Evolutionary conservation across 2,329 filamentous ascomycete genomes (phyloP).

Genomic region (Alternaria metachromatica): DNA sequence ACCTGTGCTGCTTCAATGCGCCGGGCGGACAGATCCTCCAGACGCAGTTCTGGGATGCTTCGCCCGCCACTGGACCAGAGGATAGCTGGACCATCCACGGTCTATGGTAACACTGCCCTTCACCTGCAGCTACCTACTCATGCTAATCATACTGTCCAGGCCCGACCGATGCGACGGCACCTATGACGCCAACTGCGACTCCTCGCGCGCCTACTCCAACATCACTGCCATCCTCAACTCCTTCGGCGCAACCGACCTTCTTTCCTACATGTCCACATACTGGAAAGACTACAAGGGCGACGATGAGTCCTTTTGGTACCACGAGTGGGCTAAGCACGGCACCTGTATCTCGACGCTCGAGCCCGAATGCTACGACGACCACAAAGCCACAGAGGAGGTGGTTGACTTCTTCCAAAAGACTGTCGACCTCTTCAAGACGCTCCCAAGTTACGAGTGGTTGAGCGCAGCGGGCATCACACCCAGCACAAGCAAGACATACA

Average conservation of each 20-base stretch:
- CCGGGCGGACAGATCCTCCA: slow-evolving; percentile 74
- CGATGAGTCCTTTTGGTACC: slow-evolving; percentile 71
- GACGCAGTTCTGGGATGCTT: slow-evolving; percentile 80
- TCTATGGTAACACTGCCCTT: slow-evolving; percentile 59
- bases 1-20: slow-evolving; percentile 77
- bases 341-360: slow-evolving; percentile 75
- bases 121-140: neutral
- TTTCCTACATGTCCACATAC: slow-evolving; percentile 72
- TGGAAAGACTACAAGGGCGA: slow-evolving; percentile 74
- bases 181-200: slow-evolving; percentile 71
- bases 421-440: slow-evolving; percentile 69
- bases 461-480: slow-evolving; percentile 66
- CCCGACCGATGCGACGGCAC: slow-evolving; percentile 69
- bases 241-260: slow-evolving; percentile 61
- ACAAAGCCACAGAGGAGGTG: slow-evolving; percentile 66
- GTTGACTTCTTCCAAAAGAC: slow-evolving; percentile 72
- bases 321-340: slow-evolving; percentile 76
- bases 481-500: slow-evolving; percentile 64
- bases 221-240: slow-evolving; percentile 67
- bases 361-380: slow-evolving; percentile 67
- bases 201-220: slow-evolving; percentile 66
- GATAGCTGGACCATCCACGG: slow-evolving; percentile 80
- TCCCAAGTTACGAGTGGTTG: slow-evolving; percentile 71
- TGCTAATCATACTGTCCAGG: slow-evolving; percentile 29
- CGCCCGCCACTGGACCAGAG: slow-evolving; percentile 67